phyloP scores from a whole-genome alignment of 371 early-diverging fungal genomes.

The Apophysomyces sp. region DNA sequence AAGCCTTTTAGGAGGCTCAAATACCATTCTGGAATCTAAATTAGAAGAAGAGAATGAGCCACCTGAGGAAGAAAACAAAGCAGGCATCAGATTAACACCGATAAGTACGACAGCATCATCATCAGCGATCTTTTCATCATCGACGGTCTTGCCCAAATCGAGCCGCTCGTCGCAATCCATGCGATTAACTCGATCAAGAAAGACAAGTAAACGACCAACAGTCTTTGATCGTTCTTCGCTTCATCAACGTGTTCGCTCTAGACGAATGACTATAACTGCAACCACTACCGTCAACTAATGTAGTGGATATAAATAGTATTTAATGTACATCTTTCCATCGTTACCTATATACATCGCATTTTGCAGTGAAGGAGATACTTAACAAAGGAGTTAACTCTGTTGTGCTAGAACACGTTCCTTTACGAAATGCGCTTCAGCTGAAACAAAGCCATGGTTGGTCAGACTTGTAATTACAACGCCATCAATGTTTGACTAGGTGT shows the following conservation, averaged over 20 bases:
- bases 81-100: conserved; percentile 5
- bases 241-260: conserved; percentile 10
- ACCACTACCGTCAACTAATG: neutral
- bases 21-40: neutral
- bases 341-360: neutral
- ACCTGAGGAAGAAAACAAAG: neutral
- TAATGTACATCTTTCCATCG: neutral
- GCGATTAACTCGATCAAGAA: conserved; percentile 11
- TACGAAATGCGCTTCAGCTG: too few relatives aligned
- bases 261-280: conserved; percentile 16
- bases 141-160: conserved; percentile 1
- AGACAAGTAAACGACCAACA: conserved; percentile 19
- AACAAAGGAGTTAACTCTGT: too few relatives aligned
- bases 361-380: neutral
- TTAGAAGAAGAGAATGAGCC: neutral
- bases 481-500: too few relatives aligned
- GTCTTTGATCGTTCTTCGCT: conserved; percentile 14
- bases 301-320: neutral
- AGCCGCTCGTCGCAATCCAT: conserved; percentile 12
- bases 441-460: too few relatives aligned
- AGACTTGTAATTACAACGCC: too few relatives aligned
- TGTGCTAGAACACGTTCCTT: too few relatives aligned
- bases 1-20: conserved; percentile 6
- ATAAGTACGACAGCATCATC: conserved; percentile 6
- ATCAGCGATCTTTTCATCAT: neutral